Evolutionary conservation across 495 filamentous ascomycete species (phyloP).

Genomic region (Bathelium albidoporum): DNA sequence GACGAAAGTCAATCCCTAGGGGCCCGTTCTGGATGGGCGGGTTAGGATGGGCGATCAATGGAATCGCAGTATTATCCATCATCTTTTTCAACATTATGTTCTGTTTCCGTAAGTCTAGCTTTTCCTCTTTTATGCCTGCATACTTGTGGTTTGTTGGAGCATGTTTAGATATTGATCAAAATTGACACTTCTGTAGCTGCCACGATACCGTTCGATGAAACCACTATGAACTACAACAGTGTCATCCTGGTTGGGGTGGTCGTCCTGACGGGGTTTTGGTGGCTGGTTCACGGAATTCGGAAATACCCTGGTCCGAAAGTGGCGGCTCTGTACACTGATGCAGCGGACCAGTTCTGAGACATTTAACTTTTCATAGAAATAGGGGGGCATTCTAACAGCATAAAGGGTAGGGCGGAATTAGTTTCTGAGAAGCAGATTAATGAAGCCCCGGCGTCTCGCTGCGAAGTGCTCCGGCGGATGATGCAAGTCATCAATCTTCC

Average conservation of each 20-base stretch:
- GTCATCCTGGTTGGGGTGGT: slow-evolving; percentile 31
- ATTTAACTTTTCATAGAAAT: neutral
- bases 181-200: neutral
- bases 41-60: slow-evolving; percentile 51
- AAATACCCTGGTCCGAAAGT: slow-evolving; percentile 53
- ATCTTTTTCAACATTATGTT: slow-evolving; percentile 60
- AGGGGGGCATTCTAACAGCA: neutral
- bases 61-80: slow-evolving; percentile 52
- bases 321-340: slow-evolving; percentile 37
- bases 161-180: no score
- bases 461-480: no score
- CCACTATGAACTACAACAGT: slow-evolving; percentile 31
- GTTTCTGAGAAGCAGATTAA: no score
- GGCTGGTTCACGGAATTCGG: slow-evolving; percentile 46
- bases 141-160: neutral
- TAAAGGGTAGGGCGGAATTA: no score
- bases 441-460: no score
- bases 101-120: slow-evolving; percentile 46
- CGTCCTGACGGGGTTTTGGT: slow-evolving; percentile 47
- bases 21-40: slow-evolving; percentile 60
- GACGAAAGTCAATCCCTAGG: slow-evolving; percentile 50
- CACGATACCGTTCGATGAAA: neutral
- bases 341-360: neutral
- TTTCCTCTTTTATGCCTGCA: neutral
- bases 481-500: no score